Conservation (phyloP, 2,329 filamentous ascomycete species). For the Chaetomium globosum region DNA sequence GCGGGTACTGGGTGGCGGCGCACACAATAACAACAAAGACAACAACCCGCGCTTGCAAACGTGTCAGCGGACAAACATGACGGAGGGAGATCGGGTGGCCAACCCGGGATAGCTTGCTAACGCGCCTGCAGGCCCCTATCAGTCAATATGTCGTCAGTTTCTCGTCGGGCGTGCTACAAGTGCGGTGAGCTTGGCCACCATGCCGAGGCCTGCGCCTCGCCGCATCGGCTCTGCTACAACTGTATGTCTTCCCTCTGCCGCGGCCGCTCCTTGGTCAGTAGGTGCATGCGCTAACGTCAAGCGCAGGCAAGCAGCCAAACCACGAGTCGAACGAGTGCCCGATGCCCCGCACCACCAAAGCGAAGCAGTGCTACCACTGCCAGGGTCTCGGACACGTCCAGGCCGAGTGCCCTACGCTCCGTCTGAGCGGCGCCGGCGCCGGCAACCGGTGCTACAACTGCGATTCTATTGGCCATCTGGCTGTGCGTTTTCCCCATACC, state of each 20-base stretch:
- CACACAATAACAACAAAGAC: no score
- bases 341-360: constrained; percentile 92
- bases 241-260: constrained; percentile 63
- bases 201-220: constrained; percentile 91
- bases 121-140: constrained; percentile 12
- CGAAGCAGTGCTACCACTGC: constrained; percentile 99
- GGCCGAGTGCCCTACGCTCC: constrained; percentile 96
- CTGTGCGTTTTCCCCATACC: constrained; percentile 57
- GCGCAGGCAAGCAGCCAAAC: constrained; percentile 74
- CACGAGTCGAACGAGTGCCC: constrained; percentile 99
- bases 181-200: constrained; percentile 81
- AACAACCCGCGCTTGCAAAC: constrained; percentile 21
- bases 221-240: constrained; percentile 99
- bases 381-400: constrained; percentile 98
- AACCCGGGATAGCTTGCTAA: constrained; percentile 21
- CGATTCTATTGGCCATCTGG: constrained; percentile 88
- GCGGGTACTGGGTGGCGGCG: background rate
- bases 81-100: background rate
- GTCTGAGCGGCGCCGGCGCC: constrained; percentile 78
- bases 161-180: constrained; percentile 81
- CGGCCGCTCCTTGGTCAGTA: background rate
- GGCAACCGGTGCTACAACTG: constrained; percentile 96
- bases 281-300: constrained; percentile 33
- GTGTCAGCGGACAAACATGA: constrained; percentile 17
- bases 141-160: constrained; percentile 71